Conservation (phyloP, 2,329 filamentous ascomycete species). For the Colletotrichum sp. region DNA sequence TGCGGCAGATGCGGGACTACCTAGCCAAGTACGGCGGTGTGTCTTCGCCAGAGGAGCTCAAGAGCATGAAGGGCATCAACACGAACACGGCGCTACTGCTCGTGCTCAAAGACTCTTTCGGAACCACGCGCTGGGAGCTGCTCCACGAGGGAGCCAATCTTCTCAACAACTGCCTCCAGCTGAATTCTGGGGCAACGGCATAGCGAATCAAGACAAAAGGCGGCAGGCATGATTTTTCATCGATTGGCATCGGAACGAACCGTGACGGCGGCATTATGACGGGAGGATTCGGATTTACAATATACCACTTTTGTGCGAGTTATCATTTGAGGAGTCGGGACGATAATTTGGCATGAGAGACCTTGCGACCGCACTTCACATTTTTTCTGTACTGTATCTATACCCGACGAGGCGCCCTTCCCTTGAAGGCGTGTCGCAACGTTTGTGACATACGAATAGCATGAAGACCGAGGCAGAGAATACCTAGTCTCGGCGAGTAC, state of each 20-base stretch:
- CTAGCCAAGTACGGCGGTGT: conserved; percentile 76
- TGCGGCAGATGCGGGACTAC: conserved; percentile 80
- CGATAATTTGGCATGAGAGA: not conserved
- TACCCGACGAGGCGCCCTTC: conserved; percentile 3
- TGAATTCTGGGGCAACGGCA: conserved; percentile 40
- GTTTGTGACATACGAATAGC: not conserved
- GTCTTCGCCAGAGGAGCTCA: conserved; percentile 77
- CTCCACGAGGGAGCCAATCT: conserved; percentile 85
- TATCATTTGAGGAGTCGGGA: not conserved
- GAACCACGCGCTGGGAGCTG: conserved; percentile 87
- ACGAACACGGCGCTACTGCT: conserved; percentile 81
- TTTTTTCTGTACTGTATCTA: conserved; percentile 13
- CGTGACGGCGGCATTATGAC: not conserved
- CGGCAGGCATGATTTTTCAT: not conserved
- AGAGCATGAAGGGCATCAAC: conserved; percentile 77
- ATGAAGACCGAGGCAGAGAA: not conserved
- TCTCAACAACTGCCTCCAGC: conserved; percentile 78
- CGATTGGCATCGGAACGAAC: not conserved
- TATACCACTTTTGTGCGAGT: conserved; percentile 14
- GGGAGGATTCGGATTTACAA: not conserved
- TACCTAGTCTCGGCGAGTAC: not conserved
- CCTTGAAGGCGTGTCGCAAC: not conserved
- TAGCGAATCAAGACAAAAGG: not conserved
- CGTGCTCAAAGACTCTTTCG: conserved; percentile 82
- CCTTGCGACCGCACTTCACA: not conserved